Evolutionary conservation across 495 filamentous ascomycete genomes (phyloP), one percentile per base, ranked within the genome.

Genomic region (Lepraria neglecta): DNA sequence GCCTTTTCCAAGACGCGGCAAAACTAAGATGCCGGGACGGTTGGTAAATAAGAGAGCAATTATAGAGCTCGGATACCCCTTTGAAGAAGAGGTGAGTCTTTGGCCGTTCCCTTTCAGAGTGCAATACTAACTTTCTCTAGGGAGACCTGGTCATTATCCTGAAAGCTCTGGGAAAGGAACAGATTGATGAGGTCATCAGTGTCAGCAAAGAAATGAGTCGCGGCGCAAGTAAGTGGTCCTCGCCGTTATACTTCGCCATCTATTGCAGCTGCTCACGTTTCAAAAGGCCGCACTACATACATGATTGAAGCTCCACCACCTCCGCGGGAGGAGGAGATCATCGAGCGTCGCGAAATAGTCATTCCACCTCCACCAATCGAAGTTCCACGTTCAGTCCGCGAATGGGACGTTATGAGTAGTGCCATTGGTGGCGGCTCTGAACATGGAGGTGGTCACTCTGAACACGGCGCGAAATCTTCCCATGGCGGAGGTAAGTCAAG

Each of bases 111-210:
- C 0, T 31, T 19, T 45, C 11, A 17, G n/a, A 47, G 12, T 14
- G 28, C 15, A 33, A 64, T 51, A 24, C 44, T 60, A 28, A 47
- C 56, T 42, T 58, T 47, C 48, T 35, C 6, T 17, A 95, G 88
- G 89, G 85, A 44, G 84, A 87, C 53, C 83, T 83, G 54, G 82
- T 92, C 68, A 80, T 95, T 61, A 85, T 96, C 19, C 82, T 84
- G 66, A 84, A 86, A 64, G 91, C 91, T 3, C 79, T 96, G 27
- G 89, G 87, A 14, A 92, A 94, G 62, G 84, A 90, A 31, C 88
- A 95, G 64, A 96, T 96, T 66, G 91, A 96, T 68, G 87, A 92
- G 65, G 76, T 95, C 58, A 87, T 96, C 64, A 85, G 82, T 63
- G 75, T 90, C 45, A 95, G 90, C 69, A 87, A 89, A 66, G 82